Conservation (phyloP, 805 yeast species). For the Starmerella sp. region DNA sequence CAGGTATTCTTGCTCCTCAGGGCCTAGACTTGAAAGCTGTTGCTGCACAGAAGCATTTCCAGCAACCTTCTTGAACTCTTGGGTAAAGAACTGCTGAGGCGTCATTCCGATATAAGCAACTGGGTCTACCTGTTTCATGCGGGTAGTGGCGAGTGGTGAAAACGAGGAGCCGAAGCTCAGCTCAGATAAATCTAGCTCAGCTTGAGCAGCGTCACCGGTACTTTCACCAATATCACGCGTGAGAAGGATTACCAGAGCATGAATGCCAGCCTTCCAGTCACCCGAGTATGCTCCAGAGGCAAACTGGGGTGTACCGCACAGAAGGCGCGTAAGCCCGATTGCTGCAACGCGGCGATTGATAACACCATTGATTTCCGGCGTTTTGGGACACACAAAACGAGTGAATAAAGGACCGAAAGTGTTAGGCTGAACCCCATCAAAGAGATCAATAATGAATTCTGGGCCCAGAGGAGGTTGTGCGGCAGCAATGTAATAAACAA, state of each 20-base stretch:
- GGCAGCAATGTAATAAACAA: slow-evolving; percentile 46
- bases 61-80: slow-evolving; percentile 4
- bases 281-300: slow-evolving; percentile 36
- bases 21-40: neutral
- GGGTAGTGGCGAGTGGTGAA: slow-evolving; percentile 58
- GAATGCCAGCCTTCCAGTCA: slow-evolving; percentile 36
- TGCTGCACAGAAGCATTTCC: neutral
- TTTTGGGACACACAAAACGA: slow-evolving; percentile 28
- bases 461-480: slow-evolving; percentile 33
- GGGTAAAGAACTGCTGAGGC: slow-evolving; percentile 23
- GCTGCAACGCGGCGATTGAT: slow-evolving; percentile 38
- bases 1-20: slow-evolving; percentile 2
- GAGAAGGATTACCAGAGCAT: slow-evolving; percentile 35
- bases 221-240: slow-evolving; percentile 34
- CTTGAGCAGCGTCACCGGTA: slow-evolving; percentile 19
- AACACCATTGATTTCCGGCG: slow-evolving; percentile 32
- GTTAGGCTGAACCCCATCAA: slow-evolving; percentile 30
- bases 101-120: slow-evolving; percentile 36
- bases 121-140: slow-evolving; percentile 59
- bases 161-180: slow-evolving; percentile 78
- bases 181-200: slow-evolving; percentile 47
- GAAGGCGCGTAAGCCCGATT: slow-evolving; percentile 39
- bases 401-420: slow-evolving; percentile 29
- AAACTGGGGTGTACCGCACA: slow-evolving; percentile 31
- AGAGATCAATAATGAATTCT: slow-evolving; percentile 46